These are phyloP conservation scores for Dipodascus geniculatus DNA, from an alignment of 805 yeast species.

Conservation along the genomic window DNA sequence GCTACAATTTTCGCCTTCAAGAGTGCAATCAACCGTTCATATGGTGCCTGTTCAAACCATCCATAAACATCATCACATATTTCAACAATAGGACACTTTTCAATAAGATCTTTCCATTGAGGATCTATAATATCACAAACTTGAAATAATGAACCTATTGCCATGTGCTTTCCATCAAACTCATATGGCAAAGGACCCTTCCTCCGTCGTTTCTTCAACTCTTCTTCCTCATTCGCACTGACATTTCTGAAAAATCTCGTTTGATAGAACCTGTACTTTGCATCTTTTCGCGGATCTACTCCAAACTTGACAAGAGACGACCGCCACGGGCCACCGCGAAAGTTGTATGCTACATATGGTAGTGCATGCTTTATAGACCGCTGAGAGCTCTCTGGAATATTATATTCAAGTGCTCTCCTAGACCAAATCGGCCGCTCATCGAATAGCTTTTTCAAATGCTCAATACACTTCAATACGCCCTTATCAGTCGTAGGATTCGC, in stretches of 20 bases:
- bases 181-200: conserved; percentile 28
- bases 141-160: conserved; percentile 62
- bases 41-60: conserved; percentile 58
- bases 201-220: not conserved
- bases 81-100: conserved; percentile 28
- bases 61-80: conserved; percentile 57
- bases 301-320: conserved; percentile 74
- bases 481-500: conserved; percentile 36
- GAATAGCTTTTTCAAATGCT: conserved; percentile 35
- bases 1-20: conserved; percentile 61
- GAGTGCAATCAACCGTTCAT: conserved; percentile 54
- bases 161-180: conserved; percentile 63
- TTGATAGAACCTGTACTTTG: conserved; percentile 53
- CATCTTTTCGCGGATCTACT: conserved; percentile 54
- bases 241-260: conserved; percentile 69
- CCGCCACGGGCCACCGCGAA: conserved; percentile 91
- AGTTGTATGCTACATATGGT: conserved; percentile 74
- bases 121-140: conserved; percentile 68
- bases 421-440: conserved; percentile 75
- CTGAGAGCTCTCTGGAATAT: conserved; percentile 22
- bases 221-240: conserved; percentile 5
- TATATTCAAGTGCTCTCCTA: conserved; percentile 42
- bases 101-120: conserved; percentile 38
- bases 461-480: conserved; percentile 28
- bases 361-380: conserved; percentile 56